Conservation (phyloP, 257 asterid species). For the Petunia secreta region DNA sequence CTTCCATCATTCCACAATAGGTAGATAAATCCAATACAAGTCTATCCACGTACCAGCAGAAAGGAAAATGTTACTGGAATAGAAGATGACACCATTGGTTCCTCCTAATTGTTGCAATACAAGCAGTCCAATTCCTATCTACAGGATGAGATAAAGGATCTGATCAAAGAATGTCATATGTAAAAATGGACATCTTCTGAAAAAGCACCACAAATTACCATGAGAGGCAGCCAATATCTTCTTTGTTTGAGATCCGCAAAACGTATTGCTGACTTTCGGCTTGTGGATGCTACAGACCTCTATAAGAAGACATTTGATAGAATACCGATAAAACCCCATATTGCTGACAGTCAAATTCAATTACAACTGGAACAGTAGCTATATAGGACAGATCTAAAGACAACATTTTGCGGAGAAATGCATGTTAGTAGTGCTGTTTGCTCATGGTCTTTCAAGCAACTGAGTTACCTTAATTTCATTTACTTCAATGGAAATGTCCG, state of each 20-base stretch:
- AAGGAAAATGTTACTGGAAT: constrained; percentile 74
- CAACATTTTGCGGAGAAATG: not conserved
- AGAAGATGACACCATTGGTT: constrained; percentile 83
- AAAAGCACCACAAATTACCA: constrained; percentile 48
- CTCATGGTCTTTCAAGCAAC: constrained; percentile 10
- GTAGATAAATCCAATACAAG: not conserved
- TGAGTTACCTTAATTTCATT: constrained; percentile 68
- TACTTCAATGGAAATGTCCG: constrained; percentile 84
- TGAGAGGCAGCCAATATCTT: constrained; percentile 95
- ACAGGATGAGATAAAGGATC: constrained; percentile 30
- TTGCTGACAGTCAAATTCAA: not conserved
- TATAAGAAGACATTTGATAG: constrained; percentile 33
- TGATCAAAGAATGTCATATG: constrained; percentile 18
- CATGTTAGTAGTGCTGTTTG: not conserved
- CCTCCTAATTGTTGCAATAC: constrained; percentile 80
- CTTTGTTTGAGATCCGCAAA: constrained; percentile 78
- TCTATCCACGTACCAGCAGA: constrained; percentile 68
- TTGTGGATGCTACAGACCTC: constrained; percentile 87
- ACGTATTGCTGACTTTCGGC: constrained; percentile 72
- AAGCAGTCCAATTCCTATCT: constrained; percentile 90
- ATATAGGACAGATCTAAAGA: not conserved
- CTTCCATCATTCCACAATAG: constrained; percentile 9
- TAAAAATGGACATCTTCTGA: not conserved
- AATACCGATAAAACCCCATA: not conserved
- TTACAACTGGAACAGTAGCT: not conserved